These are phyloP conservation scores for Aspergillus fumigatiaffinis DNA, from an alignment of 2,329 filamentous ascomycete genomes.

Conservation along the genomic window DNA sequence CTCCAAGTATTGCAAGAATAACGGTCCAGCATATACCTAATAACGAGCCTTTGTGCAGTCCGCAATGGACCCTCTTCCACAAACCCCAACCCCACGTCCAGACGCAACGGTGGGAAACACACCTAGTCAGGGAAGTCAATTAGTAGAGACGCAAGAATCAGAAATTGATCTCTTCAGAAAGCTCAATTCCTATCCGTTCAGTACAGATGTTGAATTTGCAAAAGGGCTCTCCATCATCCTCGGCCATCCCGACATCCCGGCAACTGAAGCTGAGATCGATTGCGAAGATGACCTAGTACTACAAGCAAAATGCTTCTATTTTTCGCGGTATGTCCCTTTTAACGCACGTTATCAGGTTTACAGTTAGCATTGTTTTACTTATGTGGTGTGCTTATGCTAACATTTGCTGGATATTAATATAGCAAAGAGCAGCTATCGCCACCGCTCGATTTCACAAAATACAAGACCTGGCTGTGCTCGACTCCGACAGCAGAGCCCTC, in stretches of 20 bases:
- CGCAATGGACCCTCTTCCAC: not conserved
- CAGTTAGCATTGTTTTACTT: not conserved
- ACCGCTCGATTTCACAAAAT: constrained; percentile 62
- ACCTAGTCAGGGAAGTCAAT: constrained; percentile 1
- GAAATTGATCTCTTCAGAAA: constrained; percentile 24
- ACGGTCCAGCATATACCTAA: not conserved
- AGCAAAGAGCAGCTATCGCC: constrained; percentile 36
- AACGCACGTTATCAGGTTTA: not conserved
- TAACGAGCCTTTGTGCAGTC: not conserved
- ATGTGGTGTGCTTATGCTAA: not conserved
- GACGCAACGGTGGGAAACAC: not conserved
- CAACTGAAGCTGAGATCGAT: constrained; percentile 36
- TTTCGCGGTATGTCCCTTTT: constrained; percentile 35
- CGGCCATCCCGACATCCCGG: constrained; percentile 36
- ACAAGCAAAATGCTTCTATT: constrained; percentile 48
- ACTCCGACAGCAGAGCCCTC: constrained; percentile 8
- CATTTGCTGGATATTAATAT: not conserved
- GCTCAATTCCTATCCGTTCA: constrained; percentile 40
- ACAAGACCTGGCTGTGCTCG: constrained; percentile 59
- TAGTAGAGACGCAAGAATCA: constrained; percentile 3
- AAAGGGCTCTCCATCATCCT: constrained; percentile 46
- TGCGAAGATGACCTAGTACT: constrained; percentile 41
- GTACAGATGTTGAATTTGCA: constrained; percentile 42
- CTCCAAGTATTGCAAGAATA: not conserved
- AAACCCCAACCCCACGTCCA: constrained; percentile 8